Base-by-base conservation (phyloP, 257 asterid genomes). In the Solanum arcanum region DNA sequence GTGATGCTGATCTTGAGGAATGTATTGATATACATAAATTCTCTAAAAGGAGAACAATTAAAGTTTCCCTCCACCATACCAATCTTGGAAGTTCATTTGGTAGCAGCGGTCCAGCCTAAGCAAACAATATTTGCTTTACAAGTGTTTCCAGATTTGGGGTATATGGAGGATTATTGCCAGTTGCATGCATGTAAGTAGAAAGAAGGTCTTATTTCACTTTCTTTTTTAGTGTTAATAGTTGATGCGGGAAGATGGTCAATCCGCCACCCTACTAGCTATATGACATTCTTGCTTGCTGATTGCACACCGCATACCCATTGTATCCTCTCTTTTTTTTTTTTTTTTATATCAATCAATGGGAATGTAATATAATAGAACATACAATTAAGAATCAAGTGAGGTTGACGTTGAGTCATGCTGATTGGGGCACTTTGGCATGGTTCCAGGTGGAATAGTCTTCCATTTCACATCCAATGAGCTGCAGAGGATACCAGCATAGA, bases 1-100 rank as follows among this genome's bases (percentile, higher is more conserved):
- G 98, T 29, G 96, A 95, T 85, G 98, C 91, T 31, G 98, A 95
- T 91, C 98, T 95, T 72, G 98, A 94, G 90, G 98, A 95, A 89
- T 95, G 97, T 87, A 84, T 89, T 16, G 96, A 94, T 88, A 93
- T 94, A 89, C 96, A 95, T 91, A 93, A 86, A 87, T 88, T 92
- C 31, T 90, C 90, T 86, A 89, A 90, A 86, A 91, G 87, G 90
- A 91, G 88, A 82, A 92, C 94, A 29, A 93, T 95, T 68, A 94
- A 92, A 91, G 86, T 94, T 31, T 88, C 94, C 49, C 89, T 94
- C 87, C 91, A 89, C 80, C 94, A 90, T 88, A 87, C 88, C 14
- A 89, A 87, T 91, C 92, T 92, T 83, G 94, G 93, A 87, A 92
- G 94, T 87, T 92, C 96, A 84, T 93, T 91, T 87, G 95, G 94